phyloP scores from a whole-genome alignment of 2,329 filamentous ascomycete species.

The Penicillium sp. region DNA sequence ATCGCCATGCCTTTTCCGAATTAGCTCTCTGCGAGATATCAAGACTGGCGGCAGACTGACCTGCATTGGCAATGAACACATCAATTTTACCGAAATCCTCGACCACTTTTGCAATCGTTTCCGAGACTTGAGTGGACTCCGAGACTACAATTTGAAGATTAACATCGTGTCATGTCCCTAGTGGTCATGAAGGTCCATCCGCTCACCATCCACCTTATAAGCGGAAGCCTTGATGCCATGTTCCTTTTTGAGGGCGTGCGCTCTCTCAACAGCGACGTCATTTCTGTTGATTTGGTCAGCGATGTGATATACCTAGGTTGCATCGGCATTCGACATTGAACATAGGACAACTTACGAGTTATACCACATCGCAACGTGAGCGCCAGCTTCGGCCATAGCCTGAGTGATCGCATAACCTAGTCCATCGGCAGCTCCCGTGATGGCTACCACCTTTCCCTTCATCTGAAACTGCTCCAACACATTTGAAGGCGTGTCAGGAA shows the following conservation, averaged over 20 bases:
- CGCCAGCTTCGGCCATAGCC: conserved; percentile 49
- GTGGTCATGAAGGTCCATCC: not conserved
- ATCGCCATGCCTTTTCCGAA: conserved; percentile 48
- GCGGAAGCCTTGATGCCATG: conserved; percentile 42
- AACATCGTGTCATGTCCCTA: not conserved
- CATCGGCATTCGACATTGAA: no score
- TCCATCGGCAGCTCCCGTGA: conserved; percentile 50
- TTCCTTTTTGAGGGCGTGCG: conserved; percentile 32
- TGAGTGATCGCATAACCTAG: conserved; percentile 49
- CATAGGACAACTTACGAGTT: conserved; percentile 30
- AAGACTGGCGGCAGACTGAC: conserved; percentile 14
- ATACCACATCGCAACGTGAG: conserved; percentile 45
- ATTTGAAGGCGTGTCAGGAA: conserved; percentile 43
- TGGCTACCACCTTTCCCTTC: conserved; percentile 41
- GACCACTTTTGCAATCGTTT: conserved; percentile 36
- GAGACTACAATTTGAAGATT: conserved; percentile 36
- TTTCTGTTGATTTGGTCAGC: conserved; percentile 23
- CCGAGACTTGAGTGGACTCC: conserved; percentile 38
- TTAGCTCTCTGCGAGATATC: conserved; percentile 2
- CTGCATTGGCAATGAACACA: conserved; percentile 47
- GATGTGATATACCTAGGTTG: not conserved
- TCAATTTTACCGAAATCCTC: conserved; percentile 47
- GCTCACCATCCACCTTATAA: conserved; percentile 45
- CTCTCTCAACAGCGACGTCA: conserved; percentile 37
- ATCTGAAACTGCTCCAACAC: conserved; percentile 49